Evolutionary conservation across 2,329 filamentous ascomycete species (phyloP).

Genomic region (Sarocladium kiliense): DNA sequence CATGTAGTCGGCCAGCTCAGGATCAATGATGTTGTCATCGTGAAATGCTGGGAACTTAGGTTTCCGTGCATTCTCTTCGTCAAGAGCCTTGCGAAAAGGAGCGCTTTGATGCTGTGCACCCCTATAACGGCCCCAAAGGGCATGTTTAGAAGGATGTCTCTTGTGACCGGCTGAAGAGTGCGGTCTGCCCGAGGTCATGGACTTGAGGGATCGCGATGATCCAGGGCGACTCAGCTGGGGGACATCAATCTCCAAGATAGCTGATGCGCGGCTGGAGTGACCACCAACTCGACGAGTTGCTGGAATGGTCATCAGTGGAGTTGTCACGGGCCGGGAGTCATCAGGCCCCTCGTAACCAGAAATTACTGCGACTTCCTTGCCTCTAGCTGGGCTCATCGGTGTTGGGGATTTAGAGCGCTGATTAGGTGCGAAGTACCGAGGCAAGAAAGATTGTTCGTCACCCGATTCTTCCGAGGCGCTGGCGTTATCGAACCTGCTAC

Average conservation of each 20-base stretch:
- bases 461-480: conserved; percentile 84
- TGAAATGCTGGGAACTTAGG: conserved; percentile 84
- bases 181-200: conserved; percentile 62
- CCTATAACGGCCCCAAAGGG: conserved; percentile 73
- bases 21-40: conserved; percentile 97
- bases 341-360: conserved; percentile 34
- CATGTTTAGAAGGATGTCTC: conserved; percentile 82
- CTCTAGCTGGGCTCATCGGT: conserved; percentile 23
- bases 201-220: conserved; percentile 84
- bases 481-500: conserved; percentile 73
- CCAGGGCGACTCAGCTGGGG: conserved; percentile 84
- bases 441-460: conserved; percentile 67
- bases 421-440: conserved; percentile 53
- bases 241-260: conserved; percentile 83
- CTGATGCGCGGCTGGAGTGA: conserved; percentile 72
- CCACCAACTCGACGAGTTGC: conserved; percentile 63
- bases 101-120: conserved; percentile 70
- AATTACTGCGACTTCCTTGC: conserved; percentile 34
- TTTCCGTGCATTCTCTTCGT: conserved; percentile 60
- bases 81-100: conserved; percentile 73
- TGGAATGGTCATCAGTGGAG: conserved; percentile 67
- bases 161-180: conserved; percentile 72
- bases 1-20: conserved; percentile 90
- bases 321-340: conserved; percentile 51
- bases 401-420: conserved; percentile 39